Base-by-base conservation (phyloP, 768 basidiomycete species). In the Trametes meyenii region DNA sequence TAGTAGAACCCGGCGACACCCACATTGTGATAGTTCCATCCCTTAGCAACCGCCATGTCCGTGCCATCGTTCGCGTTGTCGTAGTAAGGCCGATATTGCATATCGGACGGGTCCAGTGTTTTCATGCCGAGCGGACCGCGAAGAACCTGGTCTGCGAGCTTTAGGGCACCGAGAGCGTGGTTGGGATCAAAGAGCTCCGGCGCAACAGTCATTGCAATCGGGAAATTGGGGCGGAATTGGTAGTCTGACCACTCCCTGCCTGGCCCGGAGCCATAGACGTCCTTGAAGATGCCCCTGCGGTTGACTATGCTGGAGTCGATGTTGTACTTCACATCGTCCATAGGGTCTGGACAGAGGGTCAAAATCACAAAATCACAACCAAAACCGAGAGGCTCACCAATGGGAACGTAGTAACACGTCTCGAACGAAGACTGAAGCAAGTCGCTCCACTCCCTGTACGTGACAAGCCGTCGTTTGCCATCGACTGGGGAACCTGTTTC, bases 211-310 rank as follows among this genome's bases (percentile, higher is more conserved):
- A 98, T 98, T 0, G 97, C 93, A 60, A 98, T 90, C 4, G 95
- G 89, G 80, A 94, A 96, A 75, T 98, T 97, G 69, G 87, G 85
- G 62, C 95, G 84, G 66, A 97, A 83, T 74, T 98, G 97, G 73
- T 98, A 99, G 75, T 99, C 96, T 5, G 94, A 92, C 94, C 94
- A 98, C 74, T 96, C 92, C 57, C 93, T 84, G 11, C 87, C 90
- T 50, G 80, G 70, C 0, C 92, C 92, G 12, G 97, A 95, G 42
- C 96, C 94, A 66, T 90, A 90, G 7, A 98, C 94, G 72, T 99
- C 97, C 80, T 99, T 99, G 82, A 98, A 99, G 71, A 98, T 96
- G 5, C 96, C 97, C 59, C 97, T 83, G 14, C 94, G 88, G 71
- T 94, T 90, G 62, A 97, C 80, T 38, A 98, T 74, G 23, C 67